These are phyloP conservation scores for Parathielavia appendiculata DNA, from an alignment of 495 filamentous ascomycete species.

Conservation along the genomic window DNA sequence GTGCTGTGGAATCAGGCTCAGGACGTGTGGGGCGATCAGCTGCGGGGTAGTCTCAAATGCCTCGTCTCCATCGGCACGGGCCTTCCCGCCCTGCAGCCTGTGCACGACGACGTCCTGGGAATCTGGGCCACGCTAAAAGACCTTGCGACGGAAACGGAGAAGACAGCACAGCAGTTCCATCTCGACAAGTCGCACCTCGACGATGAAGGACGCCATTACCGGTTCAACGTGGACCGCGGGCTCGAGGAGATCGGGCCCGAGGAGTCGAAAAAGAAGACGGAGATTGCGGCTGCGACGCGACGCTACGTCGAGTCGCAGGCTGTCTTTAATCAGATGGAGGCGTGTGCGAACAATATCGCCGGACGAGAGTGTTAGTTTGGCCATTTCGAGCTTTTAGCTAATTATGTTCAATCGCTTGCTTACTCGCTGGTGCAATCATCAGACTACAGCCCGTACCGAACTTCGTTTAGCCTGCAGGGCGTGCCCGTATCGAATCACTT, in stretches of 20 bases:
- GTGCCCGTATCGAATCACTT: conserved; percentile 18
- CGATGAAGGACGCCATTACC: conserved; percentile 36
- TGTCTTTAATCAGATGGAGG: conserved; percentile 37
- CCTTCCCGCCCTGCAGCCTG: conserved; percentile 31
- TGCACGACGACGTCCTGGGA: conserved; percentile 28
- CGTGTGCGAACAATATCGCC: conserved; percentile 23
- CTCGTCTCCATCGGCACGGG: conserved; percentile 48
- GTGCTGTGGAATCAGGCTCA: conserved; percentile 42
- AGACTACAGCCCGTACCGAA: conserved; percentile 20
- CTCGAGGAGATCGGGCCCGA: conserved; percentile 42
- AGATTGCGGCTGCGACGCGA: conserved; percentile 39
- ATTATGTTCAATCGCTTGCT: not conserved
- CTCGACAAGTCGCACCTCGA: conserved; percentile 36
- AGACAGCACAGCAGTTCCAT: conserved; percentile 36
- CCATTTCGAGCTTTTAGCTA: not conserved
- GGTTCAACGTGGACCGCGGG: conserved; percentile 45
- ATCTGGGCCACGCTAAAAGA: conserved; percentile 28
- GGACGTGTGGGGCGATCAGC: conserved; percentile 33
- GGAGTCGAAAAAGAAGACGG: conserved; percentile 34
- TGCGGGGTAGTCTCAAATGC: conserved; percentile 37
- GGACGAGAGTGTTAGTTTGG: conserved; percentile 1
- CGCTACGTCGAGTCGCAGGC: conserved; percentile 36
- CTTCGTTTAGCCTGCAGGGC: conserved; percentile 15
- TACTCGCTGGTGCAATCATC: not conserved
- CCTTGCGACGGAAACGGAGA: conserved; percentile 40